These are phyloP conservation scores for Claviceps capensis DNA, from an alignment of 2,329 filamentous ascomycete species.

Conservation along the genomic window DNA sequence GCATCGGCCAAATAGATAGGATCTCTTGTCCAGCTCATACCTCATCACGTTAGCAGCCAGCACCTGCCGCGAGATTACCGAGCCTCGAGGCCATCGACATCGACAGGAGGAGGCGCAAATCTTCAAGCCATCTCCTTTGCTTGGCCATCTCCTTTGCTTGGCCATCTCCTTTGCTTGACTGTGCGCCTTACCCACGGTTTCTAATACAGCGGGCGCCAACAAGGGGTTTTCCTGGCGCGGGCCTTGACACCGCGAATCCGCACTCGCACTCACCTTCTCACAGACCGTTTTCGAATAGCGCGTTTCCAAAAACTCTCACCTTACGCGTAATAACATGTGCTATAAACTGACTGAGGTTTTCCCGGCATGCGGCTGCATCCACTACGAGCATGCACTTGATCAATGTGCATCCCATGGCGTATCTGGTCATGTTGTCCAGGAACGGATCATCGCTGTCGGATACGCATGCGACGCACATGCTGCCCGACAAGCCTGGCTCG, in stretches of 20 bases:
- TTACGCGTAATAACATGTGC: slow-evolving; percentile 47
- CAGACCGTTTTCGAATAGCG: not conserved
- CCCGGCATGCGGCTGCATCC: slow-evolving; percentile 74
- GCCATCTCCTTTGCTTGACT: not conserved
- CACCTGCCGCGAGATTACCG: no score
- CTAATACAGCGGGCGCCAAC: no score
- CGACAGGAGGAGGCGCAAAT: not conserved
- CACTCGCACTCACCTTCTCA: not conserved
- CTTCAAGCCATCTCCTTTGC: not conserved
- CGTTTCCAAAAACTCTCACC: slow-evolving; percentile 2
- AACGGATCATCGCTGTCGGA: slow-evolving; percentile 68
- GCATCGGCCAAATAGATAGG: not conserved
- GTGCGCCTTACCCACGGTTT: not conserved
- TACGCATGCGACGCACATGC: slow-evolving; percentile 49
- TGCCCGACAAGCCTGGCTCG: slow-evolving; percentile 23
- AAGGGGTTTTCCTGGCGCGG: not conserved
- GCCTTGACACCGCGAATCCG: not conserved
- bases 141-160: no score
- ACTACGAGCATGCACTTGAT: slow-evolving; percentile 78
- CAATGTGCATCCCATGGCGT: slow-evolving; percentile 65
- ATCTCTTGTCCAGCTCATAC: not conserved
- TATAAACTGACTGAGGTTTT: slow-evolving; percentile 78
- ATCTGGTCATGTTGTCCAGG: slow-evolving; percentile 56
- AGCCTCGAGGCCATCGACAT: no score
- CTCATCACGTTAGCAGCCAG: not conserved